These are phyloP conservation scores for Phylloporus rhodoxanthus DNA, from an alignment of 768 basidiomycete genomes.

Conservation along the genomic window DNA sequence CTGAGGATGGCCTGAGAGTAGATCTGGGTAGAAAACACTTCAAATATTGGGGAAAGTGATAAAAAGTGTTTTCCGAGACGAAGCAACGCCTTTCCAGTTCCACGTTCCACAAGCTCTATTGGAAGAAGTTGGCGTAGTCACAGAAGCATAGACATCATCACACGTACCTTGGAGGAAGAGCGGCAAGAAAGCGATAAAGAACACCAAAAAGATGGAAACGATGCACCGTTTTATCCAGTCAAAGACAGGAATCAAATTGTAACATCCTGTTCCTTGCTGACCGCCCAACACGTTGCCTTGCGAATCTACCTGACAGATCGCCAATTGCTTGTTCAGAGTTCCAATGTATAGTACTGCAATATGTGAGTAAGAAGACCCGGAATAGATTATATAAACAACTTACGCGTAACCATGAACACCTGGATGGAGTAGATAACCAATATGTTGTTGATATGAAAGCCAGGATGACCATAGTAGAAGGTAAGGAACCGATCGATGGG, in stretches of 20 bases:
- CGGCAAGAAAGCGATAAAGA: slow-evolving; percentile 96
- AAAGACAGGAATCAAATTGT: slow-evolving; percentile 93
- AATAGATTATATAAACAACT: slow-evolving; percentile 30
- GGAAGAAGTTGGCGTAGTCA: slow-evolving; percentile 2
- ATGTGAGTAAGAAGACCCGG: slow-evolving; percentile 5
- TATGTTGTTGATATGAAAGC: slow-evolving; percentile 99
- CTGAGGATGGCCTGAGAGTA: slow-evolving; percentile 95
- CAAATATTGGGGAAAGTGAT: slow-evolving; percentile 94
- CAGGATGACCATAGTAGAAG: slow-evolving; percentile 99
- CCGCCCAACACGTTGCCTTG: slow-evolving; percentile 73
- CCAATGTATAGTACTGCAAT: slow-evolving; percentile 83
- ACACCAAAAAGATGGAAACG: slow-evolving; percentile 96
- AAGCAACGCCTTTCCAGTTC: slow-evolving; percentile 89
- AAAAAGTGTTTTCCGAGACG: slow-evolving; percentile 96
- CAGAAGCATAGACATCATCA: neutral
- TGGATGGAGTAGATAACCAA: slow-evolving; percentile 97
- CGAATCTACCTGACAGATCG: slow-evolving; percentile 83
- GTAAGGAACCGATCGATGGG: slow-evolving; percentile 98
- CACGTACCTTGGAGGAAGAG: slow-evolving; percentile 86
- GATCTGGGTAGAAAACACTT: slow-evolving; percentile 98
- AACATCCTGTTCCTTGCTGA: slow-evolving; percentile 75
- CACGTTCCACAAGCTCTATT: slow-evolving; percentile 90
- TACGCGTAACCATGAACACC: slow-evolving; percentile 92
- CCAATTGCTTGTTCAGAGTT: slow-evolving; percentile 89
- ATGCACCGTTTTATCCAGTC: slow-evolving; percentile 98